Base-by-base conservation (phyloP, 1,139 yeast species). In the Kluyveromyces marxianus region DNA sequence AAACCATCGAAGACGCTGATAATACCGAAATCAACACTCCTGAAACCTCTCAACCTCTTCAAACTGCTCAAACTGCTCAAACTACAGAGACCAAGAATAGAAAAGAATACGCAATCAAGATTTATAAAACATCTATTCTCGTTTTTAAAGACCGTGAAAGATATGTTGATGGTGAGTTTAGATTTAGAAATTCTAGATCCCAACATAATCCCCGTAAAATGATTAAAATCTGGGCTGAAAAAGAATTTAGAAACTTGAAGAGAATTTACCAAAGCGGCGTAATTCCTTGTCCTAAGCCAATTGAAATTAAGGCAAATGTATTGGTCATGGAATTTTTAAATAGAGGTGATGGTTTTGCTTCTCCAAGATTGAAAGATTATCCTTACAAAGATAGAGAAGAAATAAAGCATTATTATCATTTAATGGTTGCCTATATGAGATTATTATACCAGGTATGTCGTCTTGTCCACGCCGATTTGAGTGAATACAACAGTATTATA, bases 161-260 rank as follows among this genome's bases (percentile, higher is more conserved):
- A 57, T 94, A 94, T 59, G 97, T 94, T 14, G 94, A 87, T 60
- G 98, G 98, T 36, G 99, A 94, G 66, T 92, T 79, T 63, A 72
- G 99, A 50, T 94, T 94, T 67, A 72, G 97, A 60, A 85, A 87
- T 60, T 77, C 83, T 10, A 74, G 83, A 41, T 87, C 88, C 55
- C 90, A 88, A 58, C 88, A 89, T 55, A 94, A 94, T 59, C 97
- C 98, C 5, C 75, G 98, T 58, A 90, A 90, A 62, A 92, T 94
- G 97, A 96, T 94, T 50, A 87, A 88, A 63, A 75, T 90, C 32
- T 94, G 99, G 99, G 98, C 98, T 0, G 98, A 94, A 63, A 94
- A 94, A 61, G 99, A 94, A 66, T 90, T 89, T 57, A 70, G 99
- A 48, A 94, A 94, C 62, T 72, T 94, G 65, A 90, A 87, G 61